Base-by-base conservation (phyloP, 805 yeast genomes). In the Barnettozyma sucrosica region DNA sequence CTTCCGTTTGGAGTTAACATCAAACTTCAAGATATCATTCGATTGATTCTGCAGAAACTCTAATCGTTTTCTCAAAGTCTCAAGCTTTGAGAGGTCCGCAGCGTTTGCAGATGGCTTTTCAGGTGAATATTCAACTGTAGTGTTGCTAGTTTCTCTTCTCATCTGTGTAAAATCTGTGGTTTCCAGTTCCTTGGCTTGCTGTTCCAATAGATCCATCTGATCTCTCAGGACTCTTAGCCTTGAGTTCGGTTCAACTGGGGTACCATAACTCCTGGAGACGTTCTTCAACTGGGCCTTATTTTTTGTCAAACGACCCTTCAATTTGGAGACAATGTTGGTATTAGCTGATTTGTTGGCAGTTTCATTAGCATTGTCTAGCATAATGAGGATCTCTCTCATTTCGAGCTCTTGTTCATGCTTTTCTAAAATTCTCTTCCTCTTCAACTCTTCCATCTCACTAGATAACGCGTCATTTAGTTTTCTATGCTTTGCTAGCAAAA, bases 141-240 rank as follows among this genome's bases (percentile, higher is more conserved):
- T 41, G 7, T 55, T 43, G 14, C 57, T 54, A 7, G 11, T 44
- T 26, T 43, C 49, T 50, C 44, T 61, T 53, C 51, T 66, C 54
- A 47, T 52, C 28, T 80, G 86, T 24, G 77, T 83, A 57, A 88
- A 89, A 54, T 89, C 93, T 19, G 86, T 84, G 77, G 80, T 83
- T 62, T 92, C 97, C 49, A 92, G 72, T 58, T 85, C 86, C 51
- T 95, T 70, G 0, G 97, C 97, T 69, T 87, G 86, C 42, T 78
- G 76, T 61, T 87, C 96, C 45, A 90, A 73, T 52, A 79, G 83
- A 50, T 86, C 95, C 96, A 89, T 89, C 61, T 83, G 77, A 56
- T 83, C 87, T 47, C 96, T 73, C 56, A 90, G 71, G 39, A 79
- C 82, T 51, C 93, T 74, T 44, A 89, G 67, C 53, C 92, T 71